Base-by-base conservation (phyloP, 176 grass and related monocot species). In the Hyparrhenia diplandra region DNA sequence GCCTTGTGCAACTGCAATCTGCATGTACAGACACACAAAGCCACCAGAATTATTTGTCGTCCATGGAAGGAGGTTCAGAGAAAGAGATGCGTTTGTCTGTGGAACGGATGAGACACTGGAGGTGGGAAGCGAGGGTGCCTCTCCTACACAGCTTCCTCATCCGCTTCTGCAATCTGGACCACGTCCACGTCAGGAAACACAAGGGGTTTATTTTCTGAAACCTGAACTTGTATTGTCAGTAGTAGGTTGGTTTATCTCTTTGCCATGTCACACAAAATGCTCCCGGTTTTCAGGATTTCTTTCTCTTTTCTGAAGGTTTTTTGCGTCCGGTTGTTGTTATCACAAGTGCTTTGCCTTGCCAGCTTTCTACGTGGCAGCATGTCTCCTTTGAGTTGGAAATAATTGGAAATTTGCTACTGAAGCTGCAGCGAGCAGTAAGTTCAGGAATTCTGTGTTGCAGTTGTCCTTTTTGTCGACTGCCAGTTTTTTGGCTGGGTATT, bases 61-160 rank as follows among this genome's bases (percentile, higher is more conserved):
- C 20, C 51, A 21, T 54, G 21, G 54, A n/a, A 42, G 64, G 24
- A 75, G 76, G 71, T 54, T 17, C 23, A 23, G 64, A 16, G 55
- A 52, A 21, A 57, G 21, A 14, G 37, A 45, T 23, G 68, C 21
- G 64, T 20, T 18, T 36, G 64, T 36, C 16, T 5, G n/a, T 4
- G 55, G 39, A 69, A 18, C 68, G 88, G 92, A 91, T 94, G 80
- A 91, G 83, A 75, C 72, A 89, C 57, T 66, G 68, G 89, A 91
- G 89, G 86, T 82, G 30, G 67, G 86, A 75, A 84, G 78, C 29
- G 82, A 55, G 83, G 82, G 49, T 74, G 63, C 7, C 77, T 88
- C 83, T 91, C 92, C 92, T 74, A 84, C 92, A 88, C 92, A 76
- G n/a, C 70, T 91, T 88, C 85, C 86, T 94, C 88, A 91, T 94